These are phyloP conservation scores for Pueraria montana DNA, from an alignment of 306 rosid species.

Conservation along the genomic window DNA sequence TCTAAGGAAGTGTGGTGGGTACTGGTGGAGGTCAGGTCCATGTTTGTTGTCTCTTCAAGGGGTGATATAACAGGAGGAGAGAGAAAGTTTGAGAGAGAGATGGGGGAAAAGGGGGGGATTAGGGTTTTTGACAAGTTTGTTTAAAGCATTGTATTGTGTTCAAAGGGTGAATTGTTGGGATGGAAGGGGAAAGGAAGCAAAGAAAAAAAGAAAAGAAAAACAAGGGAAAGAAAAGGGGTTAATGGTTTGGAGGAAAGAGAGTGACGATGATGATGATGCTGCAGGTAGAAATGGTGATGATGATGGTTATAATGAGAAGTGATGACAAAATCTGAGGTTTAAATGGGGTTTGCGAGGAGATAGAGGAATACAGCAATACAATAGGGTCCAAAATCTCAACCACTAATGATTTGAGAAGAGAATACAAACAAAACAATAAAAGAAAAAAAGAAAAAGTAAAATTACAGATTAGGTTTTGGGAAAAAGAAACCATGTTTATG, in stretches of 20 bases:
- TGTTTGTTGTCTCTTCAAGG: slow-evolving; percentile 46
- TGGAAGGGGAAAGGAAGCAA: slow-evolving; percentile 33
- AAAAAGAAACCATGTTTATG: background rate
- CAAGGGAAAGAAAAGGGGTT: background rate
- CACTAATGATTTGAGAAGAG: slow-evolving; percentile 53
- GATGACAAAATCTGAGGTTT: slow-evolving; percentile 61
- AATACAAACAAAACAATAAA: slow-evolving; percentile 30
- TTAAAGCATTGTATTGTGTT: slow-evolving; percentile 29
- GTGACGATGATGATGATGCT: slow-evolving; percentile 34
- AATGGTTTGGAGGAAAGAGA: slow-evolving; percentile 44
- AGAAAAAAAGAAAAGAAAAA: background rate
- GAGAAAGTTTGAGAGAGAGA: background rate
- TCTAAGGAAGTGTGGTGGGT: slow-evolving; percentile 38
- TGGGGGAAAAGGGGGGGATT: slow-evolving; percentile 29
- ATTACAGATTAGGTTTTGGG: background rate
- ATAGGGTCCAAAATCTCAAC: slow-evolving; percentile 53
- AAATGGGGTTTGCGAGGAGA: slow-evolving; percentile 50
- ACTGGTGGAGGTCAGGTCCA: slow-evolving; percentile 57
- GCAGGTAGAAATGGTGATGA: slow-evolving; percentile 48
- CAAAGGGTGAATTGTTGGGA: slow-evolving; percentile 29
- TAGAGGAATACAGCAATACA: slow-evolving; percentile 54
- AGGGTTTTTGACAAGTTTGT: slow-evolving; percentile 58
- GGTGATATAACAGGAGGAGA: slow-evolving; percentile 18
- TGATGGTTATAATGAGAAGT: slow-evolving; percentile 57
- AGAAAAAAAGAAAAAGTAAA: background rate